phyloP scores from a whole-genome alignment of 2,329 filamentous ascomycete species.

The Epichloe amarillans region DNA sequence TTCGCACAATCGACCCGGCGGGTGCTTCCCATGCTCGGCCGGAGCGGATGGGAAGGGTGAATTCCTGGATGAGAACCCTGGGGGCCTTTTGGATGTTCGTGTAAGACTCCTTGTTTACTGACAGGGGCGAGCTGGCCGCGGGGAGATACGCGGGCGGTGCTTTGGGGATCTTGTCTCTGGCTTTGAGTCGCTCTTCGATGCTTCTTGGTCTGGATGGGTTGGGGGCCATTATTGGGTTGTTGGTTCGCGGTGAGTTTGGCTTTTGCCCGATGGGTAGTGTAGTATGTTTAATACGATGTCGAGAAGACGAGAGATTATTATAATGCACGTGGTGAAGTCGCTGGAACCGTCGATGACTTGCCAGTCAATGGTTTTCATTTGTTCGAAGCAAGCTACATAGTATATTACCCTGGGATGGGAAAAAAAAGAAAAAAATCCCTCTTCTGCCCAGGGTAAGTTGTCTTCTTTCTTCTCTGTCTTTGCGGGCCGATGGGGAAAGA shows the following conservation, averaged over 20 bases:
- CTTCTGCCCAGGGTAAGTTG: too few species aligned
- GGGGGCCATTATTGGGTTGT: slow-evolving; percentile 5
- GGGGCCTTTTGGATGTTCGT: slow-evolving; percentile 42
- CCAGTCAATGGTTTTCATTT: too few species aligned
- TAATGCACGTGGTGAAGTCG: too few species aligned
- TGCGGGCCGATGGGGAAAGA: too few species aligned
- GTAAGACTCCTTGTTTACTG: slow-evolving; percentile 38
- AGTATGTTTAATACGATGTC: background rate
- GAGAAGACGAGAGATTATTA: too few species aligned
- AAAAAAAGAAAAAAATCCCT: too few species aligned
- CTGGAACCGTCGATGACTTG: too few species aligned
- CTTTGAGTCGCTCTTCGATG: slow-evolving; percentile 25
- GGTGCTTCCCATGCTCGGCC: slow-evolving; percentile 60
- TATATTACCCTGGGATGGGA: too few species aligned
- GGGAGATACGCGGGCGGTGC: slow-evolving; percentile 37
- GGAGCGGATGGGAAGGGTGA: slow-evolving; percentile 58
- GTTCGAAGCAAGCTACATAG: too few species aligned
- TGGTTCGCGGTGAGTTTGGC: background rate
- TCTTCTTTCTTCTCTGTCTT: too few species aligned
- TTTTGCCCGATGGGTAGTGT: background rate
- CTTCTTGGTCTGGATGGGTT: slow-evolving; percentile 6
- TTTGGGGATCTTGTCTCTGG: slow-evolving; percentile 30
- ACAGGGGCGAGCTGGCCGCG: slow-evolving; percentile 27
- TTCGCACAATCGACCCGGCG: slow-evolving; percentile 53
- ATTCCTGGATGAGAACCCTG: slow-evolving; percentile 31